Evolutionary conservation across 805 yeast species (phyloP), one percentile per base, ranked within the genome.

Genomic region (Saccharomycopsis capsularis): DNA sequence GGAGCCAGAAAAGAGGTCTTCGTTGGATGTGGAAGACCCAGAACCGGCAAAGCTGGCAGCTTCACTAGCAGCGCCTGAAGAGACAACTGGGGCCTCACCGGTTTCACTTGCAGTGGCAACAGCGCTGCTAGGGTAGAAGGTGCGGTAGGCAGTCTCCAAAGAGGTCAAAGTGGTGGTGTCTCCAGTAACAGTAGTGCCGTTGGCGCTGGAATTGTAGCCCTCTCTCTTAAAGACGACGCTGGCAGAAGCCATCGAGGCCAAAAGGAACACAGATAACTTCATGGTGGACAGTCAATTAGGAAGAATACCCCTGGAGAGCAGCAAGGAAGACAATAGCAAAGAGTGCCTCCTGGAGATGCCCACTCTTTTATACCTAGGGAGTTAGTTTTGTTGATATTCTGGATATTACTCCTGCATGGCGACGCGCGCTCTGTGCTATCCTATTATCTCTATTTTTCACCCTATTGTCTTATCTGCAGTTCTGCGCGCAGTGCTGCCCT

Each of bases 221-320:
- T 34, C 38, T 34, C 23, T n/a, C 6, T 22, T 46, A 16, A 29
- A 9, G 18, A 46, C 46, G 41, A 39, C 22, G 16, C 16, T 11
- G 19, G 35, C 40, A 22, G 13, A 15, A 34, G 40, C 46, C 19
- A 16, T 6, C 40, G 16, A 39, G 22, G 23, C 40, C 9, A 23
- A n/a, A 15, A 34, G 32, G 18, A 42, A 41, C 15, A 19, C 36
- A 22, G 34, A 24, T 13, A 29, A 39, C 30, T 23, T 36, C 47
- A 50, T 62, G 50, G 63, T 69, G 60, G 19, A n/a, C 32, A 29
- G 13, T 29, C 13, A 7, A 7, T 13, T 29, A 29, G 11, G 13
- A 29, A 7, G 11, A 29, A 29, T 29, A 29, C 13, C 7, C 13
- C 32, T 9, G 32, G 32, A 29, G 11, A 29, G 7, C 13, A n/a